phyloP scores from a whole-genome alignment of 164 flowering plant species.

The Dillenia suffruticosa region DNA sequence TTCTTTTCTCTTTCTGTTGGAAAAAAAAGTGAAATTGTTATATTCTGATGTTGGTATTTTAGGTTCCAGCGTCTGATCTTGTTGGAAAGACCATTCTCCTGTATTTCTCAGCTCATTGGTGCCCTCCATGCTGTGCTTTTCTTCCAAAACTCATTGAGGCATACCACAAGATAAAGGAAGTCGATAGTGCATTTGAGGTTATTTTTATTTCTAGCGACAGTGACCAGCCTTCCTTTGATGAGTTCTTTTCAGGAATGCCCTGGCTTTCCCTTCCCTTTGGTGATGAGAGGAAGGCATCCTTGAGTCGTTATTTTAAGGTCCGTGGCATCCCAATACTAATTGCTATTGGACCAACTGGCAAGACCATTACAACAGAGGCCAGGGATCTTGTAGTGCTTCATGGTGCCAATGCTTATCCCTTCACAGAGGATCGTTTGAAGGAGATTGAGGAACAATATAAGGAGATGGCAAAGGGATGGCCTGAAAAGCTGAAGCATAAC shows the following conservation, averaged over 20 bases:
- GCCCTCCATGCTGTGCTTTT: slow-evolving; percentile 69
- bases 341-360: slow-evolving; percentile 64
- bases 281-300: slow-evolving; percentile 34
- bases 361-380: slow-evolving; percentile 46
- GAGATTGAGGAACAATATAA: slow-evolving; percentile 35
- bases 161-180: slow-evolving; percentile 58
- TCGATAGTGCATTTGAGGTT: slow-evolving; percentile 51
- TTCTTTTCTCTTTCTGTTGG: no score
- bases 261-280: slow-evolving; percentile 77
- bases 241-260: slow-evolving; percentile 58
- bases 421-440: slow-evolving; percentile 50
- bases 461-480: slow-evolving; percentile 66
- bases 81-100: no score
- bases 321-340: slow-evolving; percentile 49
- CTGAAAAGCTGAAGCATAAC: slow-evolving; percentile 48
- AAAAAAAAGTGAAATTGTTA: no score
- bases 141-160: slow-evolving; percentile 48
- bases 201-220: slow-evolving; percentile 59
- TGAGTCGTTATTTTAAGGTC: slow-evolving; percentile 47
- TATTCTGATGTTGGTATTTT: no score
- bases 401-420: slow-evolving; percentile 73
- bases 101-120: slow-evolving; percentile 33
- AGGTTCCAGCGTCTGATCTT: no score
- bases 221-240: slow-evolving; percentile 51
- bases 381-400: slow-evolving; percentile 29